These are phyloP conservation scores for Pinus albicaulis DNA, from an alignment of 75 land plant species.

Conservation along the genomic window DNA sequence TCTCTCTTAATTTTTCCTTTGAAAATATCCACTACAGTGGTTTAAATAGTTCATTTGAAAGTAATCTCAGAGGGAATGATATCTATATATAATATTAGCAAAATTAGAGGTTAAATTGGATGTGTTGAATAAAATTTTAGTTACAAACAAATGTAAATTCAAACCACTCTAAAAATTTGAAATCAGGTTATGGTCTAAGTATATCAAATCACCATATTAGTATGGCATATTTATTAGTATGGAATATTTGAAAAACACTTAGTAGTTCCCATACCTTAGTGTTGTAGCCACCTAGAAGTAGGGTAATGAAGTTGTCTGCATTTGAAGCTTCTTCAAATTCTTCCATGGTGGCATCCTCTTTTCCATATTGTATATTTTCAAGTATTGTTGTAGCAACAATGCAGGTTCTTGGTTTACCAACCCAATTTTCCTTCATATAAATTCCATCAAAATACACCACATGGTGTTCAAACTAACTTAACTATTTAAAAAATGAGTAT, in stretches of 20 bases:
- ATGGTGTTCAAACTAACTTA: too few species aligned
- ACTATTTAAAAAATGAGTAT: too few species aligned
- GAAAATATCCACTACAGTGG: neutral
- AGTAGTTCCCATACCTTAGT: slow-evolving; percentile 53
- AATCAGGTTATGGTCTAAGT: neutral
- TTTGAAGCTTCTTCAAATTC: slow-evolving; percentile 86
- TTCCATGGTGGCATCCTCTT: slow-evolving; percentile 67
- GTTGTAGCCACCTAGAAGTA: slow-evolving; percentile 73
- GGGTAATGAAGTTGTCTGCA: slow-evolving; percentile 77
- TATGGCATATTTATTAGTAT: neutral
- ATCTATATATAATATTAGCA: neutral
- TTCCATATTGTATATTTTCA: slow-evolving; percentile 89
- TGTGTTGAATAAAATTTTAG: neutral
- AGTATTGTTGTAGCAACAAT: slow-evolving; percentile 82
- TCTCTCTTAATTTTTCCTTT: neutral
- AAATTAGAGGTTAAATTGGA: neutral
- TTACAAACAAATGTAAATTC: neutral
- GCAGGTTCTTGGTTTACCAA: slow-evolving; percentile 96
- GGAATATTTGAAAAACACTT: neutral
- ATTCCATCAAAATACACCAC: too few species aligned
- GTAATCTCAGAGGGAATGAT: neutral
- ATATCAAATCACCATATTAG: neutral
- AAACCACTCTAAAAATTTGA: neutral
- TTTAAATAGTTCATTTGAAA: neutral
- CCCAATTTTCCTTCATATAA: slow-evolving; percentile 47